These are phyloP conservation scores for Neurospora cerealis DNA, from an alignment of 495 filamentous ascomycete genomes.

Conservation along the genomic window DNA sequence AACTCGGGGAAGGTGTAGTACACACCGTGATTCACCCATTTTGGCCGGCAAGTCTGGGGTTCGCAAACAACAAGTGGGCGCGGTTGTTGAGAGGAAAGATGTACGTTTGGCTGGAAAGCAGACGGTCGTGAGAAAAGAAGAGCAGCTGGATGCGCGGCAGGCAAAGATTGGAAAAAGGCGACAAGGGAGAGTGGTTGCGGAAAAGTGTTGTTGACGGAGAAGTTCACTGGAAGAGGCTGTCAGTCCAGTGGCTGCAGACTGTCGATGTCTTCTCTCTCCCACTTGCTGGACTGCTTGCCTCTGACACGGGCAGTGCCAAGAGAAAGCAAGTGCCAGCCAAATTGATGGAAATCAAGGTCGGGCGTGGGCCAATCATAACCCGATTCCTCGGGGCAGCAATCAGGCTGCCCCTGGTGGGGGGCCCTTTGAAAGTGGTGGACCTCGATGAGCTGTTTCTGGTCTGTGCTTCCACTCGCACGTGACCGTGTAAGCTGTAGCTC, in stretches of 20 bases:
- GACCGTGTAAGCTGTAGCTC: neutral
- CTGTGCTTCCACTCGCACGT: neutral
- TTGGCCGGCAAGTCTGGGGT: conserved; percentile 14
- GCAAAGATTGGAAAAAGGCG: conserved; percentile 5
- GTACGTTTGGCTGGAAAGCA: neutral
- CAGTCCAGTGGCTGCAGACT: neutral
- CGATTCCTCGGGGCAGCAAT: neutral
- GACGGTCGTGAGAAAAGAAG: neutral
- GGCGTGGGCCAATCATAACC: neutral
- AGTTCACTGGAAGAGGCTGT: neutral
- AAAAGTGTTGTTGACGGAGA: neutral
- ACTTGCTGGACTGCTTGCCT: neutral
- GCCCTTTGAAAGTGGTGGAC: neutral
- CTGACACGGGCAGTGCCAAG: neutral
- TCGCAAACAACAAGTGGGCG: conserved; percentile 1
- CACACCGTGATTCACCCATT: conserved; percentile 32
- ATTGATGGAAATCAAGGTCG: neutral
- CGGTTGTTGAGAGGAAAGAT: neutral
- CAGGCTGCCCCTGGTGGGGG: neutral
- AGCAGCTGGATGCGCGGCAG: conserved; percentile 5
- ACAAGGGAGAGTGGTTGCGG: neutral
- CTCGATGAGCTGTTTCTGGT: neutral
- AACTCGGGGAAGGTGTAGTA: neutral
- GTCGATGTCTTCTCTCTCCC: neutral
- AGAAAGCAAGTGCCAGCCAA: neutral